Percentiles rank a stretch among this genome's conserved stretches.
phyloP scores from a whole-genome alignment of 2,329 filamentous ascomycete species.

The Apiospora phragmitis region DNA sequence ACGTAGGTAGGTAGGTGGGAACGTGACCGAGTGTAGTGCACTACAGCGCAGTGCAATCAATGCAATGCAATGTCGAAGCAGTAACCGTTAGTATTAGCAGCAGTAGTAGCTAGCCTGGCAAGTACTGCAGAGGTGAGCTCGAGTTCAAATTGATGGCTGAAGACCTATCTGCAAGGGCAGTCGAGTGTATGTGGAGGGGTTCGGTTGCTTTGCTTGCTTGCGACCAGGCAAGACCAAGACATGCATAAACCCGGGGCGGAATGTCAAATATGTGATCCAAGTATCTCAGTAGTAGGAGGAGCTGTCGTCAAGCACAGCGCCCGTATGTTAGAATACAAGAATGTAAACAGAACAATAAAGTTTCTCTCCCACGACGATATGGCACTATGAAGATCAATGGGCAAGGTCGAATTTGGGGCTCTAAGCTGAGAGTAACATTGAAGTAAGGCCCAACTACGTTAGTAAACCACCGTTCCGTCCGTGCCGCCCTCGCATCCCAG shows the following conservation, averaged over 20 bases:
- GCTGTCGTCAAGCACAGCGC: background rate
- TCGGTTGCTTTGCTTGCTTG: background rate
- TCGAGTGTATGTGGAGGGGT: background rate
- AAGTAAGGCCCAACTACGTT: background rate
- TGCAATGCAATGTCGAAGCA: background rate
- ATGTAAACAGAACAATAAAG: background rate
- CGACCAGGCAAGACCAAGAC: background rate
- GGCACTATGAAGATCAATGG: background rate
- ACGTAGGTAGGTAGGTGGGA: background rate
- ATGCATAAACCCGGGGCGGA: constrained; percentile 1
- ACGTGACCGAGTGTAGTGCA: background rate
- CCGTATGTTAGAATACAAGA: background rate
- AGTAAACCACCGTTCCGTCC: background rate
- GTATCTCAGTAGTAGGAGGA: background rate
- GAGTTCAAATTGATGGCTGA: background rate
- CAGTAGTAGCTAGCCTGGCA: background rate
- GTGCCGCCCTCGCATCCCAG: background rate
- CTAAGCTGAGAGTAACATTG: background rate
- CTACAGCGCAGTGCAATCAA: background rate
- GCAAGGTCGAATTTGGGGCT: background rate
- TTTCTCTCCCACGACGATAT: background rate
- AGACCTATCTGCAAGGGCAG: background rate
- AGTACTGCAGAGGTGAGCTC: background rate
- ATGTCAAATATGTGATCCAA: background rate
- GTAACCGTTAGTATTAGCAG: background rate